Evolutionary conservation across 139 green algal species (phyloP).

Genomic region (Volvox africanus): DNA sequence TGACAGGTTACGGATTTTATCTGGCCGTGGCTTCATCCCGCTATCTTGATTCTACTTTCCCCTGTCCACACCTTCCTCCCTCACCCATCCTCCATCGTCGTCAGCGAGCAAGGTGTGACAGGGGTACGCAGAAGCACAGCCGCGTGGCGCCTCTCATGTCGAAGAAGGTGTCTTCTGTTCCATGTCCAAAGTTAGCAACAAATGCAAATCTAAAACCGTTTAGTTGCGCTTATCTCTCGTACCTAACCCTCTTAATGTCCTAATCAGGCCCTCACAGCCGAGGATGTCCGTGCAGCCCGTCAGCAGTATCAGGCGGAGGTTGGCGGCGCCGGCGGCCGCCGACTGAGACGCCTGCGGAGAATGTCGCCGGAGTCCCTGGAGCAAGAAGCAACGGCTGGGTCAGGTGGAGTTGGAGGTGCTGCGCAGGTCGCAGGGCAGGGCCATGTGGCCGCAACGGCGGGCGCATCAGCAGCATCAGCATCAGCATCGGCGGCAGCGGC

Average conservation of each 20-base stretch:
- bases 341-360: slow-evolving; percentile 3
- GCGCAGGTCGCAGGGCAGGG: not conserved
- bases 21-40: too few relatives aligned
- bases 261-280: not conserved
- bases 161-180: not conserved
- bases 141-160: not conserved
- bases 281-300: not conserved
- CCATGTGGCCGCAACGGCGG: not conserved
- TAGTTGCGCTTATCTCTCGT: not conserved
- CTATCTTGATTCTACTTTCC: too few relatives aligned
- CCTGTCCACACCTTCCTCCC: too few relatives aligned
- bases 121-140: too few relatives aligned
- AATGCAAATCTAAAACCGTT: too few relatives aligned
- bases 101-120: too few relatives aligned
- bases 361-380: not conserved
- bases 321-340: not conserved
- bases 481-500: not conserved
- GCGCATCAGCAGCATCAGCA: not conserved
- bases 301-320: slow-evolving; percentile 29
- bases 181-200: not conserved
- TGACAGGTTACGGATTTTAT: too few relatives aligned
- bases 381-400: not conserved
- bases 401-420: not conserved
- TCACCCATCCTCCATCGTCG: too few relatives aligned
- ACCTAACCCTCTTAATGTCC: not conserved